Base-by-base conservation (phyloP, 192 early-diverging fungal species). In the Backusella circina region DNA sequence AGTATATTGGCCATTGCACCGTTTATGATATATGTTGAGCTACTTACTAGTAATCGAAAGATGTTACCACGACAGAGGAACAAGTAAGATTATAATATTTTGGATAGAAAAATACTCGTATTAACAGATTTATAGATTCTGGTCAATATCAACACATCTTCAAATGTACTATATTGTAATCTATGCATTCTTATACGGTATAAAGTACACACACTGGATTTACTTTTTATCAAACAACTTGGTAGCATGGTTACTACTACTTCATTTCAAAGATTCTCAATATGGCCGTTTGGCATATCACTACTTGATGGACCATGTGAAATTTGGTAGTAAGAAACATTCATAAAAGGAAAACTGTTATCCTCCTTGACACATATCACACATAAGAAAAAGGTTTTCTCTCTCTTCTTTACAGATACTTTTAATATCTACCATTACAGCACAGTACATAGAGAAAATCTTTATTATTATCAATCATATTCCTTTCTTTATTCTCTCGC, bases 181-280 rank as follows among this genome's bases (percentile, higher is more conserved):
- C 10, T 87, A 84, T 66, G 84, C 88, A 4, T 83, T 87, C 72
- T 54, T 91, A 69, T 84, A 84, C 57, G 86, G 91, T 44, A 82
- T 88, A 18, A 84, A 87, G 31, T 86, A 86, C n/a, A 90, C 89
- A 26, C 88, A 89, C 79, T 80, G 83, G 16, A 74, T 91, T 54
- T 92, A 90, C 79, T 79, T 77, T 31, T 68, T 89, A 28, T 83
- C 84, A 26, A 86, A 89, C 47, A 13, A 74, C 10, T 80, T 80
- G 57, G 64, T 80, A 10, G 57, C 21, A 8, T 84, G 86, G 83
- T 70, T 83, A 36, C 65, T 83, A 16, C 35, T 79, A 47, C 73
- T 83, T 13, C 82, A 83, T 51, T 75, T 78, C 36, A 33, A 75
- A 18, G 67, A 83, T 41, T 79, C 82, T 44, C 71, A 67, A 13